These are phyloP conservation scores for Zygotorulaspora florentina DNA, from an alignment of 805 yeast genomes.

Conservation along the genomic window DNA sequence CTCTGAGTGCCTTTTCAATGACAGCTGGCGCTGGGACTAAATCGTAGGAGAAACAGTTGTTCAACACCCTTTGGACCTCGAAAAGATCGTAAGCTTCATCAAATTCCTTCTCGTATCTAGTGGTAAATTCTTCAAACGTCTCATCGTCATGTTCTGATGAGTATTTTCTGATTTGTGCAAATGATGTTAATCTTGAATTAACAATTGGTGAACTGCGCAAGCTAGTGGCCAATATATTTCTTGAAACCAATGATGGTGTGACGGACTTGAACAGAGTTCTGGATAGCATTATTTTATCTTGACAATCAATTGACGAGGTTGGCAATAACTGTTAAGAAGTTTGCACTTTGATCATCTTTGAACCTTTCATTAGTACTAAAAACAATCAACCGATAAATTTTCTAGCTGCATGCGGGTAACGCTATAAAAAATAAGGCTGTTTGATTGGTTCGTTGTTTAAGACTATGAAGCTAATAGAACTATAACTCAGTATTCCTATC, in stretches of 20 bases:
- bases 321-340: not conserved
- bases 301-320: not conserved
- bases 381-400: not conserved
- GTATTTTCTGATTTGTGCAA: conserved; percentile 54
- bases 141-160: conserved; percentile 82
- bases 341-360: not conserved
- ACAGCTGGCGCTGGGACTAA: conserved; percentile 97
- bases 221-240: conserved; percentile 4
- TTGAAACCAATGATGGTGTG: conserved; percentile 7
- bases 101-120: conserved; percentile 89
- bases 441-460: conserved; percentile 1
- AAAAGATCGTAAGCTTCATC: conserved; percentile 87
- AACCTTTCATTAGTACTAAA: not conserved
- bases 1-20: conserved; percentile 90
- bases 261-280: conserved; percentile 15
- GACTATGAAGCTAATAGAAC: not conserved
- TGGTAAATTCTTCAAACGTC: conserved; percentile 91
- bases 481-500: not conserved
- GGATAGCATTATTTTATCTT: conserved; percentile 20
- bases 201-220: conserved; percentile 5
- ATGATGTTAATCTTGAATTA: conserved; percentile 15
- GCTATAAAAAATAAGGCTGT: not conserved
- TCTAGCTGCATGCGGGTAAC: not conserved
- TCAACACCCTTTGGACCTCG: conserved; percentile 89
- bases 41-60: conserved; percentile 97